Percentiles rank a stretch among this genome's conserved stretches.
These are phyloP conservation scores for Rhododendron mucronatum DNA, from an alignment of 148 eudicot species.

Conservation along the genomic window DNA sequence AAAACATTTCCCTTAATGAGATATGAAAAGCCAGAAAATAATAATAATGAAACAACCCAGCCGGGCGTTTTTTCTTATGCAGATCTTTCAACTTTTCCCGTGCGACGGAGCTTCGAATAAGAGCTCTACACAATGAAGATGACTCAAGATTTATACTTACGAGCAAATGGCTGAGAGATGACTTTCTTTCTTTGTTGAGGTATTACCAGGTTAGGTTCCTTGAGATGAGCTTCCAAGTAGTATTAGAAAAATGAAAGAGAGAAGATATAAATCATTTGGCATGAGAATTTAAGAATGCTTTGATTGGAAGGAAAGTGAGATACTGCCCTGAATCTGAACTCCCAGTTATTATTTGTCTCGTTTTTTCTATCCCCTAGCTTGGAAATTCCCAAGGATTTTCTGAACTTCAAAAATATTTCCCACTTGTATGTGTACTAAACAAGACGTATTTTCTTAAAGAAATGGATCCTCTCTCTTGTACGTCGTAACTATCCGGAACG, in stretches of 20 bases:
- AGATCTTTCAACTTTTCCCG: not conserved
- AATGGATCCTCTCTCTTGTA: not conserved
- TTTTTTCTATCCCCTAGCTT: not conserved
- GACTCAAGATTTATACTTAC: not conserved
- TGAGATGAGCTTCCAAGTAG: not conserved
- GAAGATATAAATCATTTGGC: not conserved
- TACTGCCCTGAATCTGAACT: not conserved
- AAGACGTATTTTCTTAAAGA: not conserved
- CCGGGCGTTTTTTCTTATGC: not conserved
- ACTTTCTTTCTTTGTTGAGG: not conserved
- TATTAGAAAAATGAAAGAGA: not conserved
- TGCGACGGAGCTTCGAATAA: not conserved
- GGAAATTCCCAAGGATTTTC: not conserved
- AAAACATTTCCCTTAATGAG: not conserved
- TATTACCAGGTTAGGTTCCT: not conserved
- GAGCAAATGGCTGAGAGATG: not conserved
- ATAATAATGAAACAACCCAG: not conserved
- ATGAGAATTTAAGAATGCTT: not conserved
- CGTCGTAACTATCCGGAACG: too few relatives aligned
- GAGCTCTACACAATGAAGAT: not conserved
- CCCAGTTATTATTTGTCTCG: not conserved
- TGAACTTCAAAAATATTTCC: too few relatives aligned
- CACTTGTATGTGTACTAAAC: too few relatives aligned
- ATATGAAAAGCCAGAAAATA: not conserved
- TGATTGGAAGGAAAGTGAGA: slow-evolving; percentile 1